Evolutionary conservation across 495 filamentous ascomycete species (phyloP), one percentile per base, ranked within the genome.

Genomic region (Recurvomyces mirabilis): DNA sequence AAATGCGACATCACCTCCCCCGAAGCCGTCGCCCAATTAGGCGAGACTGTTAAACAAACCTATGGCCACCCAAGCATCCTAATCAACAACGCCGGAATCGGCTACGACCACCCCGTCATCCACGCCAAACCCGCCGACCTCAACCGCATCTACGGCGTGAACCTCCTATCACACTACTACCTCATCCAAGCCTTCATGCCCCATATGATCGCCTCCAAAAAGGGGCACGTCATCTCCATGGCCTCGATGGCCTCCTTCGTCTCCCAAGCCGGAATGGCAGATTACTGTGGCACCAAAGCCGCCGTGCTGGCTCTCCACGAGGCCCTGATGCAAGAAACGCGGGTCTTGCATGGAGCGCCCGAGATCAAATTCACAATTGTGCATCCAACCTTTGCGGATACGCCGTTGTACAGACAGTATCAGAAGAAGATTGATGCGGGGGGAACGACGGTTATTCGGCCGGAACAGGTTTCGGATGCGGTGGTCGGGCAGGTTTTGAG

Each of bases 51-150:
- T 45, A 68, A 69, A 32, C 53, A 51, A 4, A 56, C 65, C 3
- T 62, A 68, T 24, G 67, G 75, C 45, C 58, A 69, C 30, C 68
- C 73, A 10, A 69, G 68, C 0, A 68, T 81, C 11, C 60, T 79
- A 32, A 58, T 79, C 52, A 79, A 79, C 65, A 81, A 81, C 43
- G 76, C 77, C 11, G 74, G 74, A 24, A 64, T 79, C 21, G 67
- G 62, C 23, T 57, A 62, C 24, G 61, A 66, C 13, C 59, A 61
- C 13, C 57, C 61, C 4, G 71, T 79, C 31, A 64, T 78, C 4
- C 60, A 70, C 0, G 61, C 66, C 25, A 43, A 68, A 6, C 66
- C 71, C 47, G 55, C 57, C 19, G 51, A 63, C 17, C 68, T 79
- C 25, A 56, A 65, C 5, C 64, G 62, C 24, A 68, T 71, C 34